These are phyloP conservation scores for Cupressus sempervirens DNA, from an alignment of 75 land plant genomes.

Conservation along the genomic window DNA sequence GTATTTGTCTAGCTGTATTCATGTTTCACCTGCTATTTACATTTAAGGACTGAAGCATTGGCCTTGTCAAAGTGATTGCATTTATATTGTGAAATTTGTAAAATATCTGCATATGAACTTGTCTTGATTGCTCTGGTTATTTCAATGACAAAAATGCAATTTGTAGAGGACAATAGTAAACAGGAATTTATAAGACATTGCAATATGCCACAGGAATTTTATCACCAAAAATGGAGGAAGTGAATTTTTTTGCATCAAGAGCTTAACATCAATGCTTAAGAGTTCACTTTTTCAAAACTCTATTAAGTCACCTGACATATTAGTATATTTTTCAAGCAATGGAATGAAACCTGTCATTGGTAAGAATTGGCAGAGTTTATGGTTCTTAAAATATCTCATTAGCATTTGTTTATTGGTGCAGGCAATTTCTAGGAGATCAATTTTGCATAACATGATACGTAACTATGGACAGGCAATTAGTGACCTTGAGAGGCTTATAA, in stretches of 20 bases:
- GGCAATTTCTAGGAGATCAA: slow-evolving; percentile 93
- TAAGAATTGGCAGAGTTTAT: neutral
- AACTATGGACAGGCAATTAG: slow-evolving; percentile 74
- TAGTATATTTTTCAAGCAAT: no score
- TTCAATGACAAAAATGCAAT: neutral
- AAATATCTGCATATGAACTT: neutral
- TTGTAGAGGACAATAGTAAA: neutral
- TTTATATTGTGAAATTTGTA: neutral
- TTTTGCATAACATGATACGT: slow-evolving; percentile 80
- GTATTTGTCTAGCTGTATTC: neutral
- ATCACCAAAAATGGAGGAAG: neutral
- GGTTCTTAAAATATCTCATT: neutral
- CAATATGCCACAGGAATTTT: neutral
- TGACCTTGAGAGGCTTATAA: slow-evolving; percentile 68
- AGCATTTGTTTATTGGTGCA: slow-evolving; percentile 13
- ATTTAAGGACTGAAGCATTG: neutral
- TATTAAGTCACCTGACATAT: neutral
- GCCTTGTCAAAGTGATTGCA: neutral
- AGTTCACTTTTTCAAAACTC: neutral
- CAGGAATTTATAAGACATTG: neutral
- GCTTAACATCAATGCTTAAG: neutral
- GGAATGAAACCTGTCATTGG: neutral
- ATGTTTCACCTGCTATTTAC: neutral
- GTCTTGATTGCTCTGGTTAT: neutral
- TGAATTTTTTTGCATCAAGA: neutral